These are phyloP conservation scores for Picea engelmannii DNA, from an alignment of 83 land plant genomes.

Conservation along the genomic window DNA sequence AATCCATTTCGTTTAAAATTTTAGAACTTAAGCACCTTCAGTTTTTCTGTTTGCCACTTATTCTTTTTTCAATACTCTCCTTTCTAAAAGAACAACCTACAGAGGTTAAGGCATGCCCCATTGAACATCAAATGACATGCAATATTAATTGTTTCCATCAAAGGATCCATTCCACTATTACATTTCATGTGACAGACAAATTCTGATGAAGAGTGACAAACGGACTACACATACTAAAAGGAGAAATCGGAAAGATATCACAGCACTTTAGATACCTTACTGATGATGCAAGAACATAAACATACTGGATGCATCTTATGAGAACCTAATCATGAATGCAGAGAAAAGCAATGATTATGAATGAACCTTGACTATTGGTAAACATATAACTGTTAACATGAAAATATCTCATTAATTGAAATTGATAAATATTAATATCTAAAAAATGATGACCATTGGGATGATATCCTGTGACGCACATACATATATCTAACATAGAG, in stretches of 20 bases:
- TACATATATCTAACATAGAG: neutral
- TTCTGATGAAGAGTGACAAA: neutral
- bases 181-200: neutral
- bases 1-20: neutral
- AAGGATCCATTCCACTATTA: neutral
- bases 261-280: neutral
- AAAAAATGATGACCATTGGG: no score
- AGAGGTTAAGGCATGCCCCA: constrained; percentile 5
- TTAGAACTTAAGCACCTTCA: neutral
- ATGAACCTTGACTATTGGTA: neutral
- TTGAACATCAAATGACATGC: neutral
- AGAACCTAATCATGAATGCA: neutral
- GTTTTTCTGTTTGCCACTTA: no score
- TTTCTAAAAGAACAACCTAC: neutral
- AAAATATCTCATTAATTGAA: neutral
- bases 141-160: neutral
- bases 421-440: no score
- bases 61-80: neutral
- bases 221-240: neutral
- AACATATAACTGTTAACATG: neutral
- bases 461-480: neutral
- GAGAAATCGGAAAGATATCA: neutral
- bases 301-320: neutral
- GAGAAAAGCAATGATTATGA: neutral
- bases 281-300: neutral